phyloP scores from a whole-genome alignment of 1,139 yeast species.

The Yamadazyma triangularis region DNA sequence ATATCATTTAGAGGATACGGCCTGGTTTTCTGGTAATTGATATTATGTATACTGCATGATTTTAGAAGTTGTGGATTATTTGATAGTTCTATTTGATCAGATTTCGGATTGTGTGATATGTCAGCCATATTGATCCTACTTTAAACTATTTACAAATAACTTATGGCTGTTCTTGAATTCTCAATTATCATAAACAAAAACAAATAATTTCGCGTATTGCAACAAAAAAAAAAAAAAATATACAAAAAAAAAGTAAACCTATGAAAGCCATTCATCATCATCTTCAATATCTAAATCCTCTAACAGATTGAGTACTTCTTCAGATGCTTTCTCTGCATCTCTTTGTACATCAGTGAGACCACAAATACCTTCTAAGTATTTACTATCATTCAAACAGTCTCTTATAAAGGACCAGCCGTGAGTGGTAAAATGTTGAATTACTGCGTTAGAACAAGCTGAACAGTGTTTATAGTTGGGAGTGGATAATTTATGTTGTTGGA shows the following conservation, averaged over 20 bases:
- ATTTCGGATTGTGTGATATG: too few relatives aligned
- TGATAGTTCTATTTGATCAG: constrained; percentile 15
- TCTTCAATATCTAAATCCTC: constrained; percentile 33
- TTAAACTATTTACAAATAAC: too few relatives aligned
- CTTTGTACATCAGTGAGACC: constrained; percentile 73
- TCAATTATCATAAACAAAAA: too few relatives aligned
- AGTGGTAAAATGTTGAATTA: constrained; percentile 44
- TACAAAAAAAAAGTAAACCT: not conserved
- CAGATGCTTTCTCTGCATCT: constrained; percentile 62
- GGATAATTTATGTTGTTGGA: constrained; percentile 56
- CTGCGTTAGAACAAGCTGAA: constrained; percentile 73
- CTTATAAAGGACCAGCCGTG: constrained; percentile 80
- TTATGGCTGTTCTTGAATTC: not conserved
- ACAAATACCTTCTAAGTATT: constrained; percentile 67
- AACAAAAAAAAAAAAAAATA: too few relatives aligned
- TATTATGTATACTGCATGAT: constrained; percentile 12
- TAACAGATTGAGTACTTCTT: constrained; percentile 31
- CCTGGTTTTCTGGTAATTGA: constrained; percentile 18
- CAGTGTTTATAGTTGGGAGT: constrained; percentile 75
- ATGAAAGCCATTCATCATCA: constrained; percentile 18
- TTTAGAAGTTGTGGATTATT: constrained; percentile 16
- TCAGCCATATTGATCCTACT: too few relatives aligned
- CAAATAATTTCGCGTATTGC: constrained; percentile 1
- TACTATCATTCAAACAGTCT: constrained; percentile 59
- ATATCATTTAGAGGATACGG: constrained; percentile 44